Base-by-base conservation (phyloP, 495 filamentous ascomycete species). In the Bryoglossum gracile region DNA sequence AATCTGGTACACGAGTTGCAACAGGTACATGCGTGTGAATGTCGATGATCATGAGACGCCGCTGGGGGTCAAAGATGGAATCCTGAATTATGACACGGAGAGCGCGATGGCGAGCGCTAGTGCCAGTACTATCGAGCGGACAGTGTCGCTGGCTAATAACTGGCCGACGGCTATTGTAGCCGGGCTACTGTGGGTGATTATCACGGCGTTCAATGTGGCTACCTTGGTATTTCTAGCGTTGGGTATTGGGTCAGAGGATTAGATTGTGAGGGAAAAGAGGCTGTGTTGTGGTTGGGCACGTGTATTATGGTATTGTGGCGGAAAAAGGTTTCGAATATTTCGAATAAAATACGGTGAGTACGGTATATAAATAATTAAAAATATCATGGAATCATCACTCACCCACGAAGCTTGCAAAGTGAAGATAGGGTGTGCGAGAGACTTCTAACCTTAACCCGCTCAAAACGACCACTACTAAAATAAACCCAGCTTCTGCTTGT, bases 11-110 rank as follows among this genome's bases (percentile, higher is more conserved):
- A 76, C 72, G 5, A 65, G 66, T 44, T 59, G 61, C 2, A 42
- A 55, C 13, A 61, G 63, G 49, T 71, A 68, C 44, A 76, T 76
- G 72, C n/a, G n/a, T n/a, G n/a, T n/a, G n/a, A n/a, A n/a, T n/a
- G n/a, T n/a, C n/a, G n/a, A n/a, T 22, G 42, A 23, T 39, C n/a
- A 33, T 22, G 49, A 36, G 11, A 26, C 25, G 0, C 21, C 25
- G 0, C 19, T 47, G 0, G 30, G 43, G 8, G 40, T 34, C 17
- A 32, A 37, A 4, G 30, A 45, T 13, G 30, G 22, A 43, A 21
- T 43, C 2, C 19, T 26, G 30, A 51, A 24, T 10, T 34, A 33
- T 14, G 24, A 22, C 11, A 25, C 25, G n/a, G n/a, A 11, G 39
- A 33, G 6, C 5, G 33, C 6, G 0, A 6, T 4, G 33, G n/a